Conservation (phyloP, 345 rosid genomes). For the Eucalyptus fibrosa region DNA sequence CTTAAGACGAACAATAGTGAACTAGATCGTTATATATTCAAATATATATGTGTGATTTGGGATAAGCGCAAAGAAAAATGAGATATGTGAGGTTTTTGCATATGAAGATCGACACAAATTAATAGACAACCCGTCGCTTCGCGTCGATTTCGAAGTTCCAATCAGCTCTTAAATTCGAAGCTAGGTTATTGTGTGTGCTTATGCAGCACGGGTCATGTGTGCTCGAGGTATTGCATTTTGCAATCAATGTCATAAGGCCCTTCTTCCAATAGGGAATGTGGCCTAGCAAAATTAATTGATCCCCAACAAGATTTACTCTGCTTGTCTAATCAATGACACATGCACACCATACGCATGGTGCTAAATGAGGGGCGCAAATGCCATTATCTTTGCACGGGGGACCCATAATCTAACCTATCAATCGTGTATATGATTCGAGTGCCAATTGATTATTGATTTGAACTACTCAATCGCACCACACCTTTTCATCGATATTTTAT, state of each 20-base stretch:
- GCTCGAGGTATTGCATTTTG: not conserved
- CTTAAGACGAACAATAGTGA: not conserved
- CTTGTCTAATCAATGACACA: not conserved
- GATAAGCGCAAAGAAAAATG: not conserved
- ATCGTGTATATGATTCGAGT: not conserved
- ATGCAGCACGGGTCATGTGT: not conserved
- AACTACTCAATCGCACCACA: not conserved
- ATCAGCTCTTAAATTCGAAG: not conserved
- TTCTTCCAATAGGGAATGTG: not conserved
- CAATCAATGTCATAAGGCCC: not conserved
- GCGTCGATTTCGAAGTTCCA: not conserved
- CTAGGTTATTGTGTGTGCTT: not conserved
- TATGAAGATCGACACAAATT: not conserved
- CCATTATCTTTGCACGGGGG: not conserved
- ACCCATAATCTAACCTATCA: not conserved
- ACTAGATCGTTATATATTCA: not conserved
- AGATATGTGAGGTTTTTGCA: not conserved
- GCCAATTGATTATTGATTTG: not conserved
- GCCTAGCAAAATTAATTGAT: not conserved
- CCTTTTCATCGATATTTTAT: not conserved
- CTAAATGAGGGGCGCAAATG: not conserved
- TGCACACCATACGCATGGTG: not conserved
- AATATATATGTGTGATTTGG: not conserved
- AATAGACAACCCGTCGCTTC: rapidly evolving
- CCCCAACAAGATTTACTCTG: not conserved